These are phyloP conservation scores for Daedaleopsis sinensis DNA, from an alignment of 768 basidiomycete species.

Conservation along the genomic window DNA sequence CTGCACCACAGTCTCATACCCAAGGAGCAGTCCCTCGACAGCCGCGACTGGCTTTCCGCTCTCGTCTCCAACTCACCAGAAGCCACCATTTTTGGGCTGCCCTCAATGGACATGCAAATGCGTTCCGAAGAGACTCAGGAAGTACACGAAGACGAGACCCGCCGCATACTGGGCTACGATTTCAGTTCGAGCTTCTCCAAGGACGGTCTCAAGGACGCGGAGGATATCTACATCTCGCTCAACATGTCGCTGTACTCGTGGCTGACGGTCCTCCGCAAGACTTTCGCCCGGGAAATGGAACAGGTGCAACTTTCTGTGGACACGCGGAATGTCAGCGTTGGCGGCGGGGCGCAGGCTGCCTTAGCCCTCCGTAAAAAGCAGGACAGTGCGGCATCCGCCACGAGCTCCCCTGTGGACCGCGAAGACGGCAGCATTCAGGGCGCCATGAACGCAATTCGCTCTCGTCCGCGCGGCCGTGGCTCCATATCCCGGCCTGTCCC, in stretches of 20 bases:
- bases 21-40: conserved; percentile 42
- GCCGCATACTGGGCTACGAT: conserved; percentile 58
- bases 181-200: conserved; percentile 71
- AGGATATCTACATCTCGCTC: conserved; percentile 85
- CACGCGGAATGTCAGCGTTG: conserved; percentile 36
- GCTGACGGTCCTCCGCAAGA: conserved; percentile 78
- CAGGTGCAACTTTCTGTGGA: conserved; percentile 65
- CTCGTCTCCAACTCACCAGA: conserved; percentile 65
- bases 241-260: conserved; percentile 83
- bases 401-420: neutral
- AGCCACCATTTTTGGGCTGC: conserved; percentile 78
- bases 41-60: conserved; percentile 58
- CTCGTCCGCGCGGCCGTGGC: conserved; percentile 6
- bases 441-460: neutral
- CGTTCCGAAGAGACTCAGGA: conserved; percentile 57
- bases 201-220: conserved; percentile 49
- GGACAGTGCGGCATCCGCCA: neutral
- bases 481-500: conserved; percentile 16
- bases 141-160: conserved; percentile 35
- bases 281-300: conserved; percentile 75
- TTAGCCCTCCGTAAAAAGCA: conserved; percentile 14
- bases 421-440: neutral
- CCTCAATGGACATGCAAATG: conserved; percentile 85
- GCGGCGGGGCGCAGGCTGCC: neutral
- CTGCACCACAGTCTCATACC: conserved; percentile 51